Evolutionary conservation across 495 filamentous ascomycete genomes (phyloP), one percentile per base, ranked within the genome.

Genomic region (Neurospora africana): DNA sequence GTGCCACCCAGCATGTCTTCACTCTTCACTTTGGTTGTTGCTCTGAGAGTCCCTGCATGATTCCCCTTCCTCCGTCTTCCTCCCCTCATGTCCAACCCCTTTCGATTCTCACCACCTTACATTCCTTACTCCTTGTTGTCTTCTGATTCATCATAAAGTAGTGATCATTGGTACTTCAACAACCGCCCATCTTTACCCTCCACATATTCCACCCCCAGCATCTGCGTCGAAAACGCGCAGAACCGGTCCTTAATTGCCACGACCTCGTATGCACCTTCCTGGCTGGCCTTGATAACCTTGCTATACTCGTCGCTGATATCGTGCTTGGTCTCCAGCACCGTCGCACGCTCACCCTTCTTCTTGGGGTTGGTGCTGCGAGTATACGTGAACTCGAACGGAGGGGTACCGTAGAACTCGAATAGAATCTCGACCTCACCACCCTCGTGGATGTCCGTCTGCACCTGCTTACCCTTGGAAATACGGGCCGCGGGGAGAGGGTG

Each of bases 351-450:
- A 4, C 93, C 91, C 84, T 90, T 93, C 84, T 90, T 93, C 72
- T 85, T 86, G 21, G 86, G 88, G 79, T 95, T 97, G 47, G 92
- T 92, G 79, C 91, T 94, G 74, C 95, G 87, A 38, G 95, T 98
- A 78, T 95, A 98, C 81, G 94, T 97, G 80, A 98, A 98, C 81
- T 98, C 94, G 78, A 99, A 99, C 13, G 95, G 95, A 72, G 95
- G 95, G 13, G 93, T 95, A 61, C 95, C 95, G 83, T 90, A 92
- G 79, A 99, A 98, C 76, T 95, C 91, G 74, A 98, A 98, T 53
- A 92, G 83, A 71, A 99, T 93, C 79, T 97, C 92, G 19, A 94
- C 93, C 80, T 94, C 91, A 74, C 92, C 91, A 77, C 95, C 95
- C 83, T 98, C 95, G 78, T 98, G 95, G 72, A 99, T 99, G 76